Evolutionary conservation across 2,329 filamentous ascomycete genomes (phyloP).

Genomic region (Penicillium hordei): DNA sequence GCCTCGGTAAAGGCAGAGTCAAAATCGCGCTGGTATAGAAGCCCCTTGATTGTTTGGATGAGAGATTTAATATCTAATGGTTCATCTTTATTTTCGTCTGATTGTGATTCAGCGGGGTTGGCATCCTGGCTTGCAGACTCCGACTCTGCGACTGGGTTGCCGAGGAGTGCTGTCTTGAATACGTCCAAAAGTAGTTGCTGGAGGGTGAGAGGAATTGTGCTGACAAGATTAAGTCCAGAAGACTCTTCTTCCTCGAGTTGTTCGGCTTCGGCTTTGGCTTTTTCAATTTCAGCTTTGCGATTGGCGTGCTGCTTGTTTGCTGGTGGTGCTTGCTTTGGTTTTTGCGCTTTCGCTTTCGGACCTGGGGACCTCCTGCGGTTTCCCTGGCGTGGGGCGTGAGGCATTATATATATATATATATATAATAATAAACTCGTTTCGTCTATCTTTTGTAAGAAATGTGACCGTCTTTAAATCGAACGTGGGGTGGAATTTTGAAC

Average conservation of each 20-base stretch:
- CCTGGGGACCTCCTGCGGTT: conserved; percentile 12
- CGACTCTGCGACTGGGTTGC: conserved; percentile 21
- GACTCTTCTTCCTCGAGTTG: conserved; percentile 2
- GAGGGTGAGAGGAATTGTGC: conserved; percentile 50
- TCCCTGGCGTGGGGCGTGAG: conserved; percentile 10
- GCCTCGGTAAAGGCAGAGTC: conserved; percentile 67
- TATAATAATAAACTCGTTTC: neutral
- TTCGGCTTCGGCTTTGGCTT: conserved; percentile 6
- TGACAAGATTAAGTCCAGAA: conserved; percentile 24
- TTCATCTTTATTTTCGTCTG: conserved; percentile 6
- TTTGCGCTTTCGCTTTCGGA: conserved; percentile 1
- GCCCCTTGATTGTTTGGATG: conserved; percentile 80
- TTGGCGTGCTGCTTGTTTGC: conserved; percentile 12
- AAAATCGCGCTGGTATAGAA: conserved; percentile 86
- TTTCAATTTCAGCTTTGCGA: conserved; percentile 10
- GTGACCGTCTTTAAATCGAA: neutral
- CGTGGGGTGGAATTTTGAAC: conserved; percentile 9
- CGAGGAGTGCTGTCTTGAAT: conserved; percentile 66
- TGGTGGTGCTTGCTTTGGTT: conserved; percentile 11
- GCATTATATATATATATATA: conserved; percentile 8
- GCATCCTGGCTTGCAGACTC: neutral
- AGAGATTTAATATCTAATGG: conserved; percentile 47
- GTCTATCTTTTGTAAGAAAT: neutral
- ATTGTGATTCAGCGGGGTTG: conserved; percentile 3
- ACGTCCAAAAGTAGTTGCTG: conserved; percentile 73